These are phyloP conservation scores for Pleurotus citrinopileatus DNA, from an alignment of 768 basidiomycete genomes.

Conservation along the genomic window DNA sequence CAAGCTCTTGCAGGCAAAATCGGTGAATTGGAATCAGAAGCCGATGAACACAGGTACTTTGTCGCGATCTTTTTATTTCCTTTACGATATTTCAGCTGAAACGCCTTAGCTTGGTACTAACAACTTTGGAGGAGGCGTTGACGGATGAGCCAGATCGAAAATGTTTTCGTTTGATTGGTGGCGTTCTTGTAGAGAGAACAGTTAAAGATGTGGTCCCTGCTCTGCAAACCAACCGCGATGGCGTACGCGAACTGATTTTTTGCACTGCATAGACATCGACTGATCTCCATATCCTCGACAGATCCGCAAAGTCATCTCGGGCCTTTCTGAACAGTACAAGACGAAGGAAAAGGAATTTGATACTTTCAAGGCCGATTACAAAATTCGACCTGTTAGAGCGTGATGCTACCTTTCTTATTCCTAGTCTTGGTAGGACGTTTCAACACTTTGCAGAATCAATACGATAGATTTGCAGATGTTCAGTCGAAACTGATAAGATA, in stretches of 20 bases:
- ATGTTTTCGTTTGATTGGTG: conserved; percentile 96
- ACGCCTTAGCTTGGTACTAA: conserved; percentile 74
- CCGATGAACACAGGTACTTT: conserved; percentile 90
- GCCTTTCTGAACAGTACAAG: conserved; percentile 84
- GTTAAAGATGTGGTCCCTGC: conserved; percentile 93
- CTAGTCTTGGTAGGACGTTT: conserved; percentile 8
- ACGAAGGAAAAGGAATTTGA: conserved; percentile 83
- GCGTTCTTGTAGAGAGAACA: conserved; percentile 92
- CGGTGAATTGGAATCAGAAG: conserved; percentile 92
- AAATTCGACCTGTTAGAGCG: conserved; percentile 55
- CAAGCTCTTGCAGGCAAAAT: conserved; percentile 93
- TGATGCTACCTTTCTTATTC: conserved; percentile 9
- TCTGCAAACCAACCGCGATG: conserved; percentile 84
- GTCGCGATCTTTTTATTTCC: conserved; percentile 5
- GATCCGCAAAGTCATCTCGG: conserved; percentile 81
- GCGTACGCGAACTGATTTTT: conserved; percentile 48
- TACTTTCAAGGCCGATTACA: conserved; percentile 73
- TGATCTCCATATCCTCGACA: conserved; percentile 26
- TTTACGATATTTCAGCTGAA: conserved; percentile 9
- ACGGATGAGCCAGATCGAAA: conserved; percentile 85
- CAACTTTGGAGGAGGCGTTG: conserved; percentile 80
- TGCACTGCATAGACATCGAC: not conserved
- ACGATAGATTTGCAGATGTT: not conserved
- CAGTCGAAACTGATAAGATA: conserved; percentile 1
- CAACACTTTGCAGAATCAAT: too few relatives aligned